These are phyloP conservation scores for Exobasidium rhododendri DNA, from an alignment of 1,284 basidiomycete species.

Conservation along the genomic window DNA sequence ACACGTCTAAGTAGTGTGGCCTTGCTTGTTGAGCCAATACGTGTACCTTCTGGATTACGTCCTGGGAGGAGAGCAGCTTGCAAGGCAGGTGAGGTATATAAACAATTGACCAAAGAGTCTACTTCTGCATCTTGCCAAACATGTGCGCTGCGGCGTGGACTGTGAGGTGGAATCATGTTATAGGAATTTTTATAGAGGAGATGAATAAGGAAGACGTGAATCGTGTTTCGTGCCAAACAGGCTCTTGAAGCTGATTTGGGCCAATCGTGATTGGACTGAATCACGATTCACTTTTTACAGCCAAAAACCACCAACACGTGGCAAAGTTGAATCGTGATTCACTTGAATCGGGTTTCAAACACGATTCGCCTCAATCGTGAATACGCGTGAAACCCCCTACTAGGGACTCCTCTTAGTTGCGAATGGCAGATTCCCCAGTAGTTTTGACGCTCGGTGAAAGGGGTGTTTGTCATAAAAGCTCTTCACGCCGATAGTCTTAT, in stretches of 20 bases:
- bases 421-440: too few species aligned
- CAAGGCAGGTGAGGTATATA: not conserved
- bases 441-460: too few species aligned
- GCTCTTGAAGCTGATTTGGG: not conserved
- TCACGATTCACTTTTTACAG: not conserved
- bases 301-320: not conserved
- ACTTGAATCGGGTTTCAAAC: not conserved
- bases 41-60: not conserved
- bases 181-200: not conserved
- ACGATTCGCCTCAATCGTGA: not conserved
- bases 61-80: not conserved
- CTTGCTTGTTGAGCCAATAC: not conserved
- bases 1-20: not conserved
- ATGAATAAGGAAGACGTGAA: not conserved
- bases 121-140: not conserved
- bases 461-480: too few species aligned
- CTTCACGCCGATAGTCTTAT: too few species aligned
- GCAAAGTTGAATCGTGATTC: not conserved
- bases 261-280: not conserved
- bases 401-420: too few species aligned
- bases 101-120: not conserved
- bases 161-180: not conserved
- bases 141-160: not conserved
- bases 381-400: not conserved
- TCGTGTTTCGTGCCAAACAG: not conserved